Conservation (phyloP, 129 eudicot species). For the Helianthus tuberosus region DNA sequence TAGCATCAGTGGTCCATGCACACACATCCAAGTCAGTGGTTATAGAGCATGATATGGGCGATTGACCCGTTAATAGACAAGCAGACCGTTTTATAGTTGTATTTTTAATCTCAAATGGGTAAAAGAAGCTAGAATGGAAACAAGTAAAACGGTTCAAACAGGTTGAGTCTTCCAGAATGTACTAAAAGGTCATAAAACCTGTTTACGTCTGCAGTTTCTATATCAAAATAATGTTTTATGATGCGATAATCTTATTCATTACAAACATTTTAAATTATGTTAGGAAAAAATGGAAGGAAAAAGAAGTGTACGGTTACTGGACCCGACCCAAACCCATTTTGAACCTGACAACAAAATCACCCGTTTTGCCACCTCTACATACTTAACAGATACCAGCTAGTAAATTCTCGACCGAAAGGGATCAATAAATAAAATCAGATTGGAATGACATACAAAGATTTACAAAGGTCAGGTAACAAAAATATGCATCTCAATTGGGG, state of each 20-base stretch:
- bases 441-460: not conserved
- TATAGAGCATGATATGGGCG: not conserved
- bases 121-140: not conserved
- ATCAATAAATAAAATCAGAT: not conserved
- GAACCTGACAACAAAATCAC: not conserved
- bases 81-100: not conserved
- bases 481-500: conserved; percentile 3
- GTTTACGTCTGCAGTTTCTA: not conserved
- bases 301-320: not conserved
- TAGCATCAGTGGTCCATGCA: not conserved
- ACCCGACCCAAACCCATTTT: not conserved
- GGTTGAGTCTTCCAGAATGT: not conserved
- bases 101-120: not conserved
- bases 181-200: not conserved
- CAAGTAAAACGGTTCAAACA: not conserved
- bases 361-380: not conserved
- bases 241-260: not conserved
- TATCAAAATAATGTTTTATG: not conserved
- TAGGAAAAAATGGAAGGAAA: not conserved
- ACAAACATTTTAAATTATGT: not conserved
- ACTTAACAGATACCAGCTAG: not conserved
- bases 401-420: not conserved
- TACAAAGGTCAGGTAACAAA: not conserved
- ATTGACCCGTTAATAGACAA: not conserved
- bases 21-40: not conserved